Conservation (phyloP, 768 basidiomycete species). For the Cystobasidium tubakii region DNA sequence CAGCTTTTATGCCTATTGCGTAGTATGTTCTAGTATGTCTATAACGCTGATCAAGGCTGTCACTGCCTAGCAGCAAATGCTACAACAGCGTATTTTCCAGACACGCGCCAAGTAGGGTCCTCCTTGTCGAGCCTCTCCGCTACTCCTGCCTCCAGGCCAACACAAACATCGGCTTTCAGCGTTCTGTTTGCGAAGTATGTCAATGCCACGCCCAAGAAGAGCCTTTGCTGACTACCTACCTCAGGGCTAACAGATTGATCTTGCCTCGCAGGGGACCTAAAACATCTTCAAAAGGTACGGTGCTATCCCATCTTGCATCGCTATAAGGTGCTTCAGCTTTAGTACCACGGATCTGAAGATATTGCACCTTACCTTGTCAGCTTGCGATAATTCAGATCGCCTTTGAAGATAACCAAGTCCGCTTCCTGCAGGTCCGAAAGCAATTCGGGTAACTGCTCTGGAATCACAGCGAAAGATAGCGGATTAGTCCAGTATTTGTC, state of each 20-base stretch:
- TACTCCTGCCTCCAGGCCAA: conserved; percentile 65
- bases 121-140: conserved; percentile 59
- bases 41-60: neutral
- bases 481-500: conserved; percentile 41
- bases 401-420: conserved; percentile 79
- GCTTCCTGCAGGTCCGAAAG: conserved; percentile 57
- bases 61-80: conserved; percentile 5
- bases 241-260: conserved; percentile 24
- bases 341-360: conserved; percentile 24
- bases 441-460: conserved; percentile 48
- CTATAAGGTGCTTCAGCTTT: conserved; percentile 46
- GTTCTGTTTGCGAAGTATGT: conserved; percentile 63
- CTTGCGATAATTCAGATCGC: conserved; percentile 71
- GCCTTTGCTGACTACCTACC: conserved; percentile 60
- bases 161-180: conserved; percentile 90
- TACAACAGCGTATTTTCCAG: conserved; percentile 60
- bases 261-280: conserved; percentile 56
- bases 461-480: conserved; percentile 38
- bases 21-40: neutral
- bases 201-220: conserved; percentile 70
- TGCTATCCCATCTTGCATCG: conserved; percentile 79
- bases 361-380: conserved; percentile 47
- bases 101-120: conserved; percentile 68
- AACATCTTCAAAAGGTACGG: conserved; percentile 66
- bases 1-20: too few species aligned